Conservation (phyloP, 345 rosid species). For the Salix koriyanagi region DNA sequence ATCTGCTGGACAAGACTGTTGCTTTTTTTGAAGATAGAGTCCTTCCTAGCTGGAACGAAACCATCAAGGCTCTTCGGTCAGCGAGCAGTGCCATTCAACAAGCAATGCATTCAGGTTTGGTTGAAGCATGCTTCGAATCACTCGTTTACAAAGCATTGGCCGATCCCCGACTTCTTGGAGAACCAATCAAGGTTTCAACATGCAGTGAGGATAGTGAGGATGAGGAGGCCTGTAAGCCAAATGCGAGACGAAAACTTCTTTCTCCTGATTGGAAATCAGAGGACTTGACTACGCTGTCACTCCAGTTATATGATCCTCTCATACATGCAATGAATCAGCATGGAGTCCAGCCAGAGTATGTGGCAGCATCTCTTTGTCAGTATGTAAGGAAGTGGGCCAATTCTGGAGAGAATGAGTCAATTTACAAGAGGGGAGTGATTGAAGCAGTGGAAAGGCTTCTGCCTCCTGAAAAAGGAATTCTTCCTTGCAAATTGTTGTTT, state of each 20-base stretch:
- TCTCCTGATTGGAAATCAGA: constrained; percentile 50
- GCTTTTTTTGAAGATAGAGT: constrained; percentile 47
- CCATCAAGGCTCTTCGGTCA: constrained; percentile 51
- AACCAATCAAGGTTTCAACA: constrained; percentile 30
- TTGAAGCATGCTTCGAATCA: constrained; percentile 59
- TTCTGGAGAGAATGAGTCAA: constrained; percentile 23
- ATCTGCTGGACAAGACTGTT: constrained; percentile 46
- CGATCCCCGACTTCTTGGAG: constrained; percentile 63
- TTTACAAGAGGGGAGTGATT: constrained; percentile 46
- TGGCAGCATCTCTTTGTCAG: constrained; percentile 53
- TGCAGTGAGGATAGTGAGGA: constrained; percentile 21
- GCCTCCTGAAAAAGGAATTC: constrained; percentile 46
- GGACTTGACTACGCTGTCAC: constrained; percentile 52
- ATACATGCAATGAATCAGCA: constrained; percentile 36
- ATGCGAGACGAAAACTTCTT: constrained; percentile 64
- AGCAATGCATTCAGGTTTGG: constrained; percentile 42
- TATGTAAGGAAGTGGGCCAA: constrained; percentile 49
- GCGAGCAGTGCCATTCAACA: constrained; percentile 32
- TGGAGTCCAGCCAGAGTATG: constrained; percentile 32
- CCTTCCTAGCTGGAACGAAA: constrained; percentile 74
- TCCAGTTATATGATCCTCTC: constrained; percentile 46
- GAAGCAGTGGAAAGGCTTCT: constrained; percentile 66
- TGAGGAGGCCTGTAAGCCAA: constrained; percentile 43
- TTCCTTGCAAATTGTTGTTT: constrained; percentile 53
- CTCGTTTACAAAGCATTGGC: constrained; percentile 45